Evolutionary conservation across 164 flowering plant genomes (phyloP).

Genomic region (Paratinospora sagittata): DNA sequence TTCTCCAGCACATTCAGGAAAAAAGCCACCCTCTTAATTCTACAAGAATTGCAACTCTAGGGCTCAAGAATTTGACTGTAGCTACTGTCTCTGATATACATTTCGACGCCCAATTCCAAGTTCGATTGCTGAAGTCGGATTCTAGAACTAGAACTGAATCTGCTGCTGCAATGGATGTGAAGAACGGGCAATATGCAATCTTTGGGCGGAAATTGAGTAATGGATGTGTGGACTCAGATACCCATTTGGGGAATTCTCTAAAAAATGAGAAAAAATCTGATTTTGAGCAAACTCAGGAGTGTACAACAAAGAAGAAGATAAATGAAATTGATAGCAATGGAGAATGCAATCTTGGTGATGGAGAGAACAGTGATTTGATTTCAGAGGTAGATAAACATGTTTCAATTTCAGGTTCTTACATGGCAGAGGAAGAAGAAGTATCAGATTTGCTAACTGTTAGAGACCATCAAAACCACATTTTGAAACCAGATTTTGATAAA

Average conservation of each 20-base stretch:
- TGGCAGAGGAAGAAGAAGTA: too few relatives aligned
- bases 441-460: background rate
- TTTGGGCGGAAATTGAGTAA: constrained; percentile 1
- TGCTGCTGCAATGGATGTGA: background rate
- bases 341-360: background rate
- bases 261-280: constrained; percentile 4
- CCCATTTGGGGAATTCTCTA: background rate
- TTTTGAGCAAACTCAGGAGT: background rate
- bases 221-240: background rate
- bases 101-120: constrained; percentile 39
- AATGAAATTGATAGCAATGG: background rate
- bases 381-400: background rate
- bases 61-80: constrained; percentile 52
- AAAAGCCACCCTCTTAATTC: constrained; percentile 71
- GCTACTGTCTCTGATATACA: constrained; percentile 52
- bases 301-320: background rate
- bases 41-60: constrained; percentile 57
- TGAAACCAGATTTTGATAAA: background rate
- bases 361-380: background rate
- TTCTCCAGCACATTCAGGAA: constrained; percentile 72
- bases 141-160: constrained; percentile 1
- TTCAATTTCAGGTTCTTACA: background rate
- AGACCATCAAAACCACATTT: background rate
- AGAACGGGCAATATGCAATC: background rate
- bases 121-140: constrained; percentile 25